A percentile compares a stretch with the other conserved stretches of the same genome.
Evolutionary conservation across 1,284 basidiomycete species (phyloP).

Genomic region (Pascua guehoae): DNA sequence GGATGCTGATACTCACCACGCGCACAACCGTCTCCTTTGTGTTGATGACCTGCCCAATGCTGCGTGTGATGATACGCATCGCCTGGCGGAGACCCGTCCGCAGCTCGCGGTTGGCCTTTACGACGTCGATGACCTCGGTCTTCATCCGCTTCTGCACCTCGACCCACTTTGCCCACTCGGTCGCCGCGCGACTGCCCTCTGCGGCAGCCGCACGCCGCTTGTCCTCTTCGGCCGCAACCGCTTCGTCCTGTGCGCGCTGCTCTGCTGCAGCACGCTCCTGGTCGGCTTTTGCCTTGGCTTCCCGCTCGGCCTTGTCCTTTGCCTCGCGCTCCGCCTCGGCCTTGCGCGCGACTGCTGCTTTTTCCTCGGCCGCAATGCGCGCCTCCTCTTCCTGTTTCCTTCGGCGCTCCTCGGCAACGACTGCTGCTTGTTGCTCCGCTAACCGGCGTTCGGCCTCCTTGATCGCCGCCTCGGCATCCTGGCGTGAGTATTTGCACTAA

Average conservation of each 20-base stretch:
- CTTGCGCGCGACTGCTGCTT: constrained; percentile 23
- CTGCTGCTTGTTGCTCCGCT: constrained; percentile 20
- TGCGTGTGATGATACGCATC: constrained; percentile 82
- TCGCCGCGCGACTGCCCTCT: constrained; percentile 45
- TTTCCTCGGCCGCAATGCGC: constrained; percentile 21
- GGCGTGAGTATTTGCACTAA: background rate
- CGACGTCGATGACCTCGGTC: constrained; percentile 63
- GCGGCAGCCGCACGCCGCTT: constrained; percentile 15
- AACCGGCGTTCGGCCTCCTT: constrained; percentile 16
- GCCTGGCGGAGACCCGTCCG: constrained; percentile 54
- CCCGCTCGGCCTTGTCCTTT: constrained; percentile 20
- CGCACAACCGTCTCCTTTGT: constrained; percentile 67
- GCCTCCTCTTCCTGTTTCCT: constrained; percentile 27
- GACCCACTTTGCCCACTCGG: constrained; percentile 68
- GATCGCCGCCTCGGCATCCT: constrained; percentile 43
- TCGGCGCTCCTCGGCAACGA: constrained; percentile 11
- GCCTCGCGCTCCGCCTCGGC: constrained; percentile 25
- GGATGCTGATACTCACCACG: constrained; percentile 42
- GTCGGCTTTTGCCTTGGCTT: constrained; percentile 17
- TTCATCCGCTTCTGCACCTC: constrained; percentile 67
- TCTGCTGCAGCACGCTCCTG: constrained; percentile 17
- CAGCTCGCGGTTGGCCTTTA: constrained; percentile 62
- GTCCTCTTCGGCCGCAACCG: constrained; percentile 9
- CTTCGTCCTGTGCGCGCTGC: constrained; percentile 6
- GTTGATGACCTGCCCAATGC: constrained; percentile 87